Conservation (phyloP, 768 basidiomycete genomes). For the Roridomyces roridus region DNA sequence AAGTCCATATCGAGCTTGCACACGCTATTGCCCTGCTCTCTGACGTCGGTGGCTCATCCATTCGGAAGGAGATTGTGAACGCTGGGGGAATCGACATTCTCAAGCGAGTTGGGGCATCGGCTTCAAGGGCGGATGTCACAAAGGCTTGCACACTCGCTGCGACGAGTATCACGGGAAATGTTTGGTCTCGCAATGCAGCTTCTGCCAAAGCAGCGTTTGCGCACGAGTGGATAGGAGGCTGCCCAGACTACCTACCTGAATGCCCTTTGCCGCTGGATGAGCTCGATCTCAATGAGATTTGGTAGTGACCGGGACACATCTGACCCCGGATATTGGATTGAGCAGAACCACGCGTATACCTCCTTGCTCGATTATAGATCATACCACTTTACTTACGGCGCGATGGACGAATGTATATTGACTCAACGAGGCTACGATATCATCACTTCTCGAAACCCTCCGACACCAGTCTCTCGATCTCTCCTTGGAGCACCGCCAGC, state of each 20-base stretch:
- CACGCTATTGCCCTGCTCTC: conserved; percentile 31
- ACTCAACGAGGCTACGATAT: too few relatives aligned
- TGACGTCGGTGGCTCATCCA: conserved; percentile 33
- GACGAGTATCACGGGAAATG: conserved; percentile 32
- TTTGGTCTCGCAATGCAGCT: conserved; percentile 34
- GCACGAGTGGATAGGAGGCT: conserved; percentile 23
- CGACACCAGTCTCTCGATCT: too few relatives aligned
- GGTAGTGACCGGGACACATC: neutral
- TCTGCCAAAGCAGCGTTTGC: conserved; percentile 24
- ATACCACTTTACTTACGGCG: too few relatives aligned
- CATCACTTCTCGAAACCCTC: too few relatives aligned
- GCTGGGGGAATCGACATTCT: conserved; percentile 34
- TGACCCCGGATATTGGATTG: too few relatives aligned
- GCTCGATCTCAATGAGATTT: neutral
- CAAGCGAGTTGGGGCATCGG: conserved; percentile 20
- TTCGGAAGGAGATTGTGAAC: conserved; percentile 35
- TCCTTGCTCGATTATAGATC: too few relatives aligned
- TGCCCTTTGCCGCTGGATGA: conserved; percentile 8
- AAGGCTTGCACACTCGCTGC: conserved; percentile 33
- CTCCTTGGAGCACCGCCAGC: too few relatives aligned
- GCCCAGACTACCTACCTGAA: conserved; percentile 9
- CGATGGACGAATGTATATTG: too few relatives aligned
- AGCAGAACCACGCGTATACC: too few relatives aligned
- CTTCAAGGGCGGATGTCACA: conserved; percentile 25
- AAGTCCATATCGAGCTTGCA: conserved; percentile 33